phyloP scores from a whole-genome alignment of 345 rosid species.

The Triadica sebifera region DNA sequence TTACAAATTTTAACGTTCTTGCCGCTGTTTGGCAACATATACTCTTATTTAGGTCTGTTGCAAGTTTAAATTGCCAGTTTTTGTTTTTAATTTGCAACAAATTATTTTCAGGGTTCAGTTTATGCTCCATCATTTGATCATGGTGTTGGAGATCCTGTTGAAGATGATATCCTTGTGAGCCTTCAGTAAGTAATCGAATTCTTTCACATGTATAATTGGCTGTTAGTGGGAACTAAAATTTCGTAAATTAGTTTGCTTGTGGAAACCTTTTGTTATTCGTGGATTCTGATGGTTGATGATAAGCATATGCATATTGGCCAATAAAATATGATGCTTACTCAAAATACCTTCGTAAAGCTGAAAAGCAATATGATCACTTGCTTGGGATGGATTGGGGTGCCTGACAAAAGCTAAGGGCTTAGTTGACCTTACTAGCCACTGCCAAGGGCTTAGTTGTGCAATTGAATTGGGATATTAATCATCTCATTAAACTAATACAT shows the following conservation, averaged over 20 bases:
- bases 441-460: not conserved
- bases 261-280: too few relatives aligned
- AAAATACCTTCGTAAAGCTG: too few relatives aligned
- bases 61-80: conserved; percentile 6
- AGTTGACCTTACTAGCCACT: not conserved
- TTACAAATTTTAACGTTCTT: not conserved
- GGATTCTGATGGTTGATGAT: too few relatives aligned
- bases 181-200: conserved; percentile 61
- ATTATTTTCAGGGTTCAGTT: conserved; percentile 59
- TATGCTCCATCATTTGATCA: conserved; percentile 93
- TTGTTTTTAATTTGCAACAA: conserved; percentile 17
- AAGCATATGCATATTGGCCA: too few relatives aligned
- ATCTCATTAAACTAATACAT: not conserved
- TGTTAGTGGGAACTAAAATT: not conserved
- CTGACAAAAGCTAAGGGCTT: not conserved
- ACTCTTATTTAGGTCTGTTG: not conserved
- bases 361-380: too few relatives aligned
- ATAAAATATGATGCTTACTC: too few relatives aligned
- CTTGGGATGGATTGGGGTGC: conserved; percentile 1
- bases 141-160: conserved; percentile 88
- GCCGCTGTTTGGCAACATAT: not conserved
- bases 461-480: not conserved
- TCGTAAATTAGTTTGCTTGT: too few relatives aligned
- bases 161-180: conserved; percentile 77
- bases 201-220: not conserved